Base-by-base conservation (phyloP, 2,329 filamentous ascomycete species). In the Claviceps sp. region DNA sequence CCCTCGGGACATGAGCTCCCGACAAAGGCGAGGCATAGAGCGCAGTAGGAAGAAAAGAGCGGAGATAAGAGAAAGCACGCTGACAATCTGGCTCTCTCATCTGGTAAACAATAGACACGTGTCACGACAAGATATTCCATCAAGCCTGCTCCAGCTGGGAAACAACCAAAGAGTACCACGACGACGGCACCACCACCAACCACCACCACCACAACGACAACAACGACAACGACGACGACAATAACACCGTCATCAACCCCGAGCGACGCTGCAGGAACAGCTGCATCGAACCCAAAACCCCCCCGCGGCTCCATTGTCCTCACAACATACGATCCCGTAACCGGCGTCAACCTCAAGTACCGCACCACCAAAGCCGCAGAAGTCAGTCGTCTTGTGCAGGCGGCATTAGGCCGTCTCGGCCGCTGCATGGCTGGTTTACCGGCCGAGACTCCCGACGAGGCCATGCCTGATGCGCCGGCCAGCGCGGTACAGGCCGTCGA, bases 61-160 rank as follows among this genome's bases (percentile, higher is more conserved):
- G 7, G 14, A 45, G 41, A 30, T 9, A 8, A 37, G 4, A 2
- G 20, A 5, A 16, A 8, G 4, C 5, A n/a, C 13, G 5, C 46
- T 42, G 34, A 42, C 16, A 20, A 50, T 37, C 49, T 52, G 54
- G 54, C 58, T 53, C 49, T 42, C 20, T 18, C 22, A 20, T 36
- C 4, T 4, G 40, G 40, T 20, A 4, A 41, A 34, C 24, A 22
- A 30, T 62, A 96, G 90, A 90, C 91, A 47, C 81, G 83, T 63
- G 88, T 97, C 72, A 94, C 89, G 59, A 95, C 90, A 57, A 89
- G 87, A 75, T 98, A 97, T 80, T 84, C 81, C 65, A 82, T 91
- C 65, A 71, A 74, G 37, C 72, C 75, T 42, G 64, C 68, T 41
- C 65, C 63, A 37, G 59, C 61, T 18, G 57, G 62, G 30, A 62